phyloP scores from a whole-genome alignment of 78 protist genomes.

The Emiliania huxleyi region DNA sequence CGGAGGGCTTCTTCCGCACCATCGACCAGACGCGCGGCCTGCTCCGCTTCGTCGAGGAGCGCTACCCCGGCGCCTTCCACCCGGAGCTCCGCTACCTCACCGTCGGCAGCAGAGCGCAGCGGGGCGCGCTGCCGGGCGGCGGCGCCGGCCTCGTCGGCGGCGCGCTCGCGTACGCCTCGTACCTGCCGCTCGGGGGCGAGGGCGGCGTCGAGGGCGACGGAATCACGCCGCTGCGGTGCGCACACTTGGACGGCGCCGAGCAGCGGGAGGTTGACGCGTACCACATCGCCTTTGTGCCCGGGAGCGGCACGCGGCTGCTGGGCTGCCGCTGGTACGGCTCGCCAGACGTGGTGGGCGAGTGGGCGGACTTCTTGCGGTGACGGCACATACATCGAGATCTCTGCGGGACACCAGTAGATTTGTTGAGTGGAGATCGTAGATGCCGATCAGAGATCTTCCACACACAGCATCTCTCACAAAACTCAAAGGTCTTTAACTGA shows the following conservation, averaged over 20 bases:
- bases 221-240: not conserved
- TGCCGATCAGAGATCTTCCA: too few relatives aligned
- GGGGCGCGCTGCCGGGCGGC: not conserved
- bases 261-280: not conserved
- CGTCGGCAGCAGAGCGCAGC: not conserved
- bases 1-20: not conserved
- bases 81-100: not conserved
- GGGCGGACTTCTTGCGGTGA: not conserved
- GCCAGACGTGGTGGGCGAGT: not conserved
- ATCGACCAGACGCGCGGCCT: constrained; percentile 29
- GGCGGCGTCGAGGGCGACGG: not conserved
- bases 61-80: not conserved
- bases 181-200: not conserved
- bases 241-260: not conserved
- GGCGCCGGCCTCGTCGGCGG: not conserved
- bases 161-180: not conserved
- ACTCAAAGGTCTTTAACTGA: too few relatives aligned
- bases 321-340: not conserved
- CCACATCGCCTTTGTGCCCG: not conserved
- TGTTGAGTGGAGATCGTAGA: too few relatives aligned
- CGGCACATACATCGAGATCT: too few relatives aligned
- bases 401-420: too few relatives aligned
- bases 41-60: not conserved
- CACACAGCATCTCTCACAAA: too few relatives aligned
- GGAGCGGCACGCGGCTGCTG: not conserved